Percentiles rank a stretch among this genome's conserved stretches.
These are phyloP conservation scores for Thelephora aurantiotincta DNA, from an alignment of 768 basidiomycete genomes.

Conservation along the genomic window DNA sequence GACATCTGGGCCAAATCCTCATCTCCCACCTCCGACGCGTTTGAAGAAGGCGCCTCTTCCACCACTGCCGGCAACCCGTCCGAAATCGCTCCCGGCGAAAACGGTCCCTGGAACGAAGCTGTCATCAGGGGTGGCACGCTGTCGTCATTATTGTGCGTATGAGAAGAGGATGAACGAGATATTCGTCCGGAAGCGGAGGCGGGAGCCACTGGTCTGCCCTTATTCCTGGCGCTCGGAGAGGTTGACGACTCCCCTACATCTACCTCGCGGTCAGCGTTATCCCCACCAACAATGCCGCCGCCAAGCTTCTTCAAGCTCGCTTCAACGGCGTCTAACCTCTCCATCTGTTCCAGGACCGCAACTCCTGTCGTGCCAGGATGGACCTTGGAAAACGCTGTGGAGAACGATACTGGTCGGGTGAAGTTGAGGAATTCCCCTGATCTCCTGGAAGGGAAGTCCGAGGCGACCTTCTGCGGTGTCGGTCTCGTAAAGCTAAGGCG, in stretches of 20 bases:
- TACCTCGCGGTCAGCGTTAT: conserved; percentile 37
- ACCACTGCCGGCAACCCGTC: conserved; percentile 34
- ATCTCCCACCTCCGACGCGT: conserved; percentile 43
- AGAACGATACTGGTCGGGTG: conserved; percentile 68
- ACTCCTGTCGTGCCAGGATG: conserved; percentile 83
- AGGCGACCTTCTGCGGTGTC: conserved; percentile 44
- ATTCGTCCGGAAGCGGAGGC: too few species aligned
- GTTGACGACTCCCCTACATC: conserved; percentile 44
- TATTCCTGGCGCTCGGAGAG: conserved; percentile 2
- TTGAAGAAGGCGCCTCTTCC: conserved; percentile 30
- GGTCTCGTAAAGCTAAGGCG: conserved; percentile 20
- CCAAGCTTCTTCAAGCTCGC: conserved; percentile 66
- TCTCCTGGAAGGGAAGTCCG: conserved; percentile 61
- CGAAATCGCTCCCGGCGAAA: conserved; percentile 48
- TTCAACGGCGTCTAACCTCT: conserved; percentile 72
- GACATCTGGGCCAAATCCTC: conserved; percentile 65
- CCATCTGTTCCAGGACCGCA: conserved; percentile 72
- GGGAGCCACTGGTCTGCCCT: neutral
- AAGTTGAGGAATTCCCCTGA: conserved; percentile 51
- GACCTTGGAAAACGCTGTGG: conserved; percentile 70
- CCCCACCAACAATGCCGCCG: conserved; percentile 35
- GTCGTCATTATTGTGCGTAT: conserved; percentile 3
- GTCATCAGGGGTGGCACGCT: conserved; percentile 3
- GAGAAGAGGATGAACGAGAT: too few species aligned
- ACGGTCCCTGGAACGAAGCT: conserved; percentile 7